Base-by-base conservation (phyloP, 164 flowering plant species). In the Vitis amurensis region DNA sequence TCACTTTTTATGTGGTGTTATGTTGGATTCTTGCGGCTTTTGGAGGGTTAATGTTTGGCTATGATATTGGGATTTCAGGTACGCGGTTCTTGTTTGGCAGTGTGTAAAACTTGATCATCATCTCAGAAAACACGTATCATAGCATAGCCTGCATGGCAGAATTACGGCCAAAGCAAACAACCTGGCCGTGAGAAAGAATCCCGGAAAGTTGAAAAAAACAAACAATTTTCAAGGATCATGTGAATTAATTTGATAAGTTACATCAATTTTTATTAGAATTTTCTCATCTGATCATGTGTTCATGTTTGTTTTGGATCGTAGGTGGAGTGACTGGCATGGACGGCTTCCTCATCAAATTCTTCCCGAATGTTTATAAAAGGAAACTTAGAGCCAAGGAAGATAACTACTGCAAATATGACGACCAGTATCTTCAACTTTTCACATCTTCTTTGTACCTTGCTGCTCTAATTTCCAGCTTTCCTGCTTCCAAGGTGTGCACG, bases 271-370 rank as follows among this genome's bases (percentile, higher is more conserved):
- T 23, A 23, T 23, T 23, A 23, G 27, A 23, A 23, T 23, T 23
- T 23, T 23, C 27, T 23, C 27, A 23, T 23, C 27, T 23, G 27
- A 23, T 23, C 27, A 23, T 23, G 27, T 23, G 27, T 23, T 23
- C 2, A 23, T 23, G 27, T 23, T 23, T 23, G 27, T 23, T 31
- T 31, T 44, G 15, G 67, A 16, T 53, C 47, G 51, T 50, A 80
- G 83, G 80, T 27, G 83, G 83, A 59, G 81, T 80, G 47, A 75
- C 83, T 31, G 31, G 74, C 1, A 80, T 75, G 81, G 83, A 77
- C 59, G 73, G 59, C 51, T 80, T 80, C 66, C 44, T 80, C 68
- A 61, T 56, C 5, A 67, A 74, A 62, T 80, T 80, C 57, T 80
- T 80, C 31, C 83, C 78, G 0, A 9, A 0, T 2, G 81, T 80